Base-by-base conservation (phyloP, 768 basidiomycete species). In the Mycena indigotica region DNA sequence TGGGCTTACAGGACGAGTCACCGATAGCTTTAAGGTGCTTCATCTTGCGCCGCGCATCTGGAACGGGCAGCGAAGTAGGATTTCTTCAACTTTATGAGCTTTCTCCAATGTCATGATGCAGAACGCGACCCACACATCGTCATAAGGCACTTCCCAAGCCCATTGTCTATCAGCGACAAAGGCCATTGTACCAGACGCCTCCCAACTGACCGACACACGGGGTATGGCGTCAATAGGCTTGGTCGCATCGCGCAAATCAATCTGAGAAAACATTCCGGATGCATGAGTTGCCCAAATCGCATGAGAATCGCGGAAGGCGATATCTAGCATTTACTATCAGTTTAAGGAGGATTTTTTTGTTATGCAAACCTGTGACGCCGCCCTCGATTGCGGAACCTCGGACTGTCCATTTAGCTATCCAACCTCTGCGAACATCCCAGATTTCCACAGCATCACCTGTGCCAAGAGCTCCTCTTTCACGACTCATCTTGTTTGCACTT, bases 361-460 rank as follows among this genome's bases (percentile, higher is more conserved):
- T 66, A 35, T 35, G 32, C 80, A 25, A 61, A 92, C 92, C 92
- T 13, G 87, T 87, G 3, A 89, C 84, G 23, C 86, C 86, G 4
- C 91, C 88, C 57, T 93, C 91, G 1, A 74, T 76, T 4, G 81
- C 76, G 13, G 83, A 84, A 15, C 85, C 84, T 21, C 77, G 80
- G 12, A 93, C 81, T 2, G 82, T 80, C 88, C 92, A 94, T 72
- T 94, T 95, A 4, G 89, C 87, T 49, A 93, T 79, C 82, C 88
- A 91, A 0, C 84, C 82, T 46, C 93, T 77, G 53, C 92, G 78
- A 1, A 90, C 89, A 68, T 95, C 92, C 93, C 93, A 95, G 23
- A 94, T 86, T 65, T 93, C 91, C 28, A 92, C 78, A 0, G 84
- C 74, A 65, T 91, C 87, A 2, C 85, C 82, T 2, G 64, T 32